Evolutionary conservation across 208 protist genomes (phyloP), one percentile per base, ranked within the genome.

Genomic region (Naegleria lovaniensis): DNA sequence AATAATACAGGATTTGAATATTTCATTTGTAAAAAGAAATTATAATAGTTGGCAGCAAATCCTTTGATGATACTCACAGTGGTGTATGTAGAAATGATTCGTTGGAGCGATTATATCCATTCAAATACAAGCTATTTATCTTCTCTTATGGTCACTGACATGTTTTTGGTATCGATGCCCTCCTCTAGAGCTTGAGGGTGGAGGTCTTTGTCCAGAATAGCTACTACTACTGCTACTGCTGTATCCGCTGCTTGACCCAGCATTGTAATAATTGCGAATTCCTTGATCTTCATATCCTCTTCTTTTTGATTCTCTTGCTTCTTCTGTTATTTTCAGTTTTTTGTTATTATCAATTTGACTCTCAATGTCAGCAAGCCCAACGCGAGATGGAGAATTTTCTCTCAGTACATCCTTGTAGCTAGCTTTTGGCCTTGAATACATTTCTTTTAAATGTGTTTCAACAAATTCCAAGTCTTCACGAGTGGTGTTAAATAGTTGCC

Each of bases 11-110:
- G 25, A 36, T 79, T 79, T 13, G 29, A 79, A 79, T 79, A 79
- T 79, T 79, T 79, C 67, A 79, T 79, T 79, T 79, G 67, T 79
- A 79, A 79, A 79, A 79, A 79, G 29, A 13, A 79, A 79, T 48
- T 1, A n/a, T n/a, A n/a, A n/a, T n/a, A 48, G 43, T 48, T 48
- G 43, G 58, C 16, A 58, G 16, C 52, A n/a, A n/a, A n/a, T n/a
- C n/a, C n/a, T n/a, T n/a, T n/a, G n/a, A n/a, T n/a, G n/a, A n/a
- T n/a, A n/a, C n/a, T n/a, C n/a, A n/a, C n/a, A n/a, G n/a, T n/a
- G n/a, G n/a, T n/a, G n/a, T n/a, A n/a, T n/a, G n/a, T n/a, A n/a
- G n/a, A n/a, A n/a, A n/a, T n/a, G n/a, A n/a, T n/a, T n/a, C n/a
- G n/a, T n/a, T n/a, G n/a, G n/a, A n/a, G n/a, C n/a, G n/a, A n/a